Base-by-base conservation (phyloP, 495 filamentous ascomycete species). In the Rhizodiscina lignyota region DNA sequence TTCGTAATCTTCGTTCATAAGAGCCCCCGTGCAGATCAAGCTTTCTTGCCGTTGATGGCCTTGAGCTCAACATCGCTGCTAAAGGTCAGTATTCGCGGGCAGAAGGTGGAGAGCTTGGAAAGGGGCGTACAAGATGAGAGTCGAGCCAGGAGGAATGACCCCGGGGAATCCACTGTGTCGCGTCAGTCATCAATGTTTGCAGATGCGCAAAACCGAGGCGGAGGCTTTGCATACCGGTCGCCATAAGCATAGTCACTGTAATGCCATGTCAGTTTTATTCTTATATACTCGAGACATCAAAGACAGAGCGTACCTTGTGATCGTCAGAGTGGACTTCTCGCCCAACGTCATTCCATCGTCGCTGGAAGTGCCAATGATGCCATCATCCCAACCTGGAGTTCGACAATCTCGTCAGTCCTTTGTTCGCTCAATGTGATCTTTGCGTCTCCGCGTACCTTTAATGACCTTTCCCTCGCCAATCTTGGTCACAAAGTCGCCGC, bases 371-470 rank as follows among this genome's bases (percentile, higher is more conserved):
- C 28, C 44, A 17, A 68, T 57, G 20, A 92, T 81, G 39, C 78
- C 83, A 63, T 86, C 74, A 42, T 92, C 83, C 83, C 83, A 92
- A 30, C 83, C 83, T 85, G 48, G n/a, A n/a, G n/a, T n/a, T 30
- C 19, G 6, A 33, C 18, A 22, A 12, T 18, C n/a, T 10, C 18
- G 12, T 33, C 29, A n/a, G 32, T 16, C 12, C 11, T 16, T 2
- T 29, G 8, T 10, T 32, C 12, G 17, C 5, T 21, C 36, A 35
- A 18, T 32, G 30, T 11, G 30, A 32, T 6, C 18, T 8, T 11
- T 6, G 30, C 17, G 30, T 6, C 10, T 8, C 8, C 18, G 30
- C 56, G 34, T 60, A 85, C 83, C 83, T 58, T 65, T 68, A 59
- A 93, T 93, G 42, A 93, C 74, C 49, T 65, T 62, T 33, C 81